These are phyloP conservation scores for Eleusine coracana DNA, from an alignment of 176 grass and related monocot species.

Conservation along the genomic window DNA sequence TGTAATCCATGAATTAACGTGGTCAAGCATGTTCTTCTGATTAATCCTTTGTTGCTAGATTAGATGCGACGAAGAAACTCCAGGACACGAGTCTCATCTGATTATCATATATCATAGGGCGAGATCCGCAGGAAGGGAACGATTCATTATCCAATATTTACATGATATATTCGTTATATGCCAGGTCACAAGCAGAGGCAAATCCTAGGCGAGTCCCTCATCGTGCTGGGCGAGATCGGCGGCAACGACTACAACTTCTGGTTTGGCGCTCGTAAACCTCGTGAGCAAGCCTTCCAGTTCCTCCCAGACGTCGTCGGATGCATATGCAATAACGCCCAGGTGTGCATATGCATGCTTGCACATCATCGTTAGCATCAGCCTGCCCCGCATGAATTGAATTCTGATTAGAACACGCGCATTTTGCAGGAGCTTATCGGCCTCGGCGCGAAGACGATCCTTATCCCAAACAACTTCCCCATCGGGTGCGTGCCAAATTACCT, in stretches of 20 bases:
- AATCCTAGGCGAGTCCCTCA: constrained; percentile 47
- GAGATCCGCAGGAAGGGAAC: too few species aligned
- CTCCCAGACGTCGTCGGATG: constrained; percentile 45
- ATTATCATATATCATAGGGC: not conserved
- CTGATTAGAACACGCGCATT: not conserved
- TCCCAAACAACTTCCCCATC: constrained; percentile 53
- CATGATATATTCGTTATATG: not conserved
- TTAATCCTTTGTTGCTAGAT: not conserved
- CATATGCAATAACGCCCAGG: constrained; percentile 43
- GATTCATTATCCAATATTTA: too few species aligned
- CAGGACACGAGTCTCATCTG: constrained; percentile 43
- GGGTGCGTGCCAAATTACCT: constrained; percentile 48
- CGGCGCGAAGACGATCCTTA: constrained; percentile 43
- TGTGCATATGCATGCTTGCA: not conserved
- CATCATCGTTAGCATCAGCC: too few species aligned
- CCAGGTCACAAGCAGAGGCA: constrained; percentile 15
- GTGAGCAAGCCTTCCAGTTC: constrained; percentile 35
- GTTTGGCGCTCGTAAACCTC: constrained; percentile 4
- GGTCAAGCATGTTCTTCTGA: not conserved
- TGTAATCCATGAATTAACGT: not conserved
- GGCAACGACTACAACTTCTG: constrained; percentile 73
- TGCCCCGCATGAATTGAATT: not conserved
- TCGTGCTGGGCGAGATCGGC: constrained; percentile 62
- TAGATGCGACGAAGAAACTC: not conserved
- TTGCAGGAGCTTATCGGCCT: constrained; percentile 52